A percentile compares a stretch with the other conserved stretches of the same genome.
Evolutionary conservation across 2,329 filamentous ascomycete genomes (phyloP).

Genomic region (Epichloe sp.): DNA sequence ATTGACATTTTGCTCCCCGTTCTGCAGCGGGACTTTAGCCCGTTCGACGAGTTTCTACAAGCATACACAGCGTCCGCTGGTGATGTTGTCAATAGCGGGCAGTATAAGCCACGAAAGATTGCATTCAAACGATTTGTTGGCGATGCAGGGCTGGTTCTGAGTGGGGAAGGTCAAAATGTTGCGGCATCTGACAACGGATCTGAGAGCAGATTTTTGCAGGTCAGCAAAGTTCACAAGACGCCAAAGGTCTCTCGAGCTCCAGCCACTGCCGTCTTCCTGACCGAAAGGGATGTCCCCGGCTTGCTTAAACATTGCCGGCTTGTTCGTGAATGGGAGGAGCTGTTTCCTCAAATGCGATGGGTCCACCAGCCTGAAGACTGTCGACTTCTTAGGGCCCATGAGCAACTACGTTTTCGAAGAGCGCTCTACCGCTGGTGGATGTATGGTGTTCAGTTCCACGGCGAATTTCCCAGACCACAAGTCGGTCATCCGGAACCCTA

Average conservation of each 20-base stretch:
- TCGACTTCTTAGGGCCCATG: conserved; percentile 28
- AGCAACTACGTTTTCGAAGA: conserved; percentile 33
- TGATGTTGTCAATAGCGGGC: conserved; percentile 21
- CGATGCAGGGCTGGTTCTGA: conserved; percentile 18
- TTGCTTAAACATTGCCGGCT: conserved; percentile 23
- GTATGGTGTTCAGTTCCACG: conserved; percentile 39
- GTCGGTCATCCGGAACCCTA: conserved; percentile 24
- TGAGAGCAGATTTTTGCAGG: conserved; percentile 10
- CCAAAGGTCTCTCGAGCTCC: not conserved
- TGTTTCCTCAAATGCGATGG: conserved; percentile 32
- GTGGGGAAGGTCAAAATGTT: not conserved
- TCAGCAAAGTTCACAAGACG: conserved; percentile 6
- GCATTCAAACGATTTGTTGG: conserved; percentile 24
- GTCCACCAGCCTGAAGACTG: conserved; percentile 31
- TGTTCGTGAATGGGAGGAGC: conserved; percentile 25
- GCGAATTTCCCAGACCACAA: conserved; percentile 24
- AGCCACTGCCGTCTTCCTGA: conserved; percentile 16
- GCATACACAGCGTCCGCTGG: conserved; percentile 28
- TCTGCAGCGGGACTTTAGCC: conserved; percentile 29
- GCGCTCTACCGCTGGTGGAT: conserved; percentile 43
- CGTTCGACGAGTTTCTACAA: conserved; percentile 32
- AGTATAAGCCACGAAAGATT: conserved; percentile 26
- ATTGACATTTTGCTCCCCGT: conserved; percentile 28
- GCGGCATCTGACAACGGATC: not conserved
- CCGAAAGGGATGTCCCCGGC: conserved; percentile 18